Percentiles rank a stretch among this genome's conserved stretches.
These are phyloP conservation scores for Quercus rubra DNA, from an alignment of 306 rosid species.

Conservation along the genomic window DNA sequence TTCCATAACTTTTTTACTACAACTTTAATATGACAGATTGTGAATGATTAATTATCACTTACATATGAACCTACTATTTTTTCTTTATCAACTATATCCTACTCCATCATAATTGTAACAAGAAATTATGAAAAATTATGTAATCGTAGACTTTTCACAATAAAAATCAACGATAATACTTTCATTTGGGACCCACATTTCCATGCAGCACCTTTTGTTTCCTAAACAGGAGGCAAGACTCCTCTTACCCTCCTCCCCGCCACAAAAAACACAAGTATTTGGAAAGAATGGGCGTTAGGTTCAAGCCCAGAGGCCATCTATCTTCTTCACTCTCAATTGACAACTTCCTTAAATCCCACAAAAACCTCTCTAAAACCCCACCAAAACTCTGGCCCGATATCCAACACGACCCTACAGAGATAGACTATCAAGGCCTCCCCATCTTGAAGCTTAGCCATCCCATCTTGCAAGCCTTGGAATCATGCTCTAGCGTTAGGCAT, in stretches of 20 bases:
- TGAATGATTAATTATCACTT: too few species aligned
- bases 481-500: slow-evolving; percentile 31
- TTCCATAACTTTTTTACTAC: too few species aligned
- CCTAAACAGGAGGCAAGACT: too few species aligned
- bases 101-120: too few species aligned
- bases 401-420: slow-evolving; percentile 17
- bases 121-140: too few species aligned
- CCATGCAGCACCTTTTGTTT: too few species aligned
- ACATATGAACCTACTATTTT: too few species aligned
- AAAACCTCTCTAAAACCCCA: slow-evolving; percentile 23
- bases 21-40: too few species aligned
- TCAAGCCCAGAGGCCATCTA: background rate
- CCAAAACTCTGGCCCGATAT: slow-evolving; percentile 30
- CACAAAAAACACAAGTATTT: background rate
- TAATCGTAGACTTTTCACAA: too few species aligned
- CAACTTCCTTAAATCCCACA: slow-evolving; percentile 22
- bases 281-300: slow-evolving; percentile 31
- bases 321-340: slow-evolving; percentile 18
- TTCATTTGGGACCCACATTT: too few species aligned
- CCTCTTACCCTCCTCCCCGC: background rate
- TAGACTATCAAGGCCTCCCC: slow-evolving; percentile 23
- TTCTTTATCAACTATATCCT: too few species aligned
- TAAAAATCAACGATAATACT: too few species aligned
- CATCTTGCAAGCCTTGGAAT: slow-evolving; percentile 33
- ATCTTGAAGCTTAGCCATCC: slow-evolving; percentile 38